Evolutionary conservation across 2,329 filamentous ascomycete genomes (phyloP).

Genomic region (Ploettnerulaceae sp.): DNA sequence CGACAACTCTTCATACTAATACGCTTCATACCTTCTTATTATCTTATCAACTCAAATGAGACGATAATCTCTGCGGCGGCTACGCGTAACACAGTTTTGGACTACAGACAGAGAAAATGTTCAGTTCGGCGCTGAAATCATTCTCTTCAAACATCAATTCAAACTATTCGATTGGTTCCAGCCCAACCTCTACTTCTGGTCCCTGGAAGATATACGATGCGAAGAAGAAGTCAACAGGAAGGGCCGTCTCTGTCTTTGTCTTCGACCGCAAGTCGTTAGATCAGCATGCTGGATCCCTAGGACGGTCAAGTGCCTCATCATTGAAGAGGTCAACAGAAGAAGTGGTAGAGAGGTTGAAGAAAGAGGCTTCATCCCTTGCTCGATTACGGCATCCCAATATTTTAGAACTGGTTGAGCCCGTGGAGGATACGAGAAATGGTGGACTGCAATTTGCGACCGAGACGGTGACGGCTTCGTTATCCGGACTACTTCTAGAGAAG

Average conservation of each 20-base stretch:
- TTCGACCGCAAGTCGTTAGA: conserved; percentile 89
- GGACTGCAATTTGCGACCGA: conserved; percentile 96
- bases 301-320: conserved; percentile 58
- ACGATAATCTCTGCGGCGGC: conserved; percentile 6
- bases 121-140: conserved; percentile 75
- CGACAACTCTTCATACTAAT: no score
- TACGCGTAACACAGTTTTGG: conserved; percentile 4
- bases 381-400: conserved; percentile 87
- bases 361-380: conserved; percentile 84
- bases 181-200: conserved; percentile 73
- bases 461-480: conserved; percentile 81
- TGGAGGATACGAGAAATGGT: conserved; percentile 88
- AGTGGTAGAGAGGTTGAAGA: conserved; percentile 83
- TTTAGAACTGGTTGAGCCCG: conserved; percentile 86
- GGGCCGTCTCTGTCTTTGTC: conserved; percentile 84
- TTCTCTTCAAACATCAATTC: conserved; percentile 88
- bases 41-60: conserved; percentile 1
- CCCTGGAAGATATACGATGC: conserved; percentile 98
- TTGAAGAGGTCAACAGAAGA: conserved; percentile 83
- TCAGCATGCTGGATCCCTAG: conserved; percentile 56
- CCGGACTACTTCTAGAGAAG: conserved; percentile 77
- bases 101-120: conserved; percentile 22
- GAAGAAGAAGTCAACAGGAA: conserved; percentile 92
- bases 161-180: conserved; percentile 80
- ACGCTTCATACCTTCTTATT: no score